Conservation (phyloP, 805 yeast species). For the Sungouiella thailandica region DNA sequence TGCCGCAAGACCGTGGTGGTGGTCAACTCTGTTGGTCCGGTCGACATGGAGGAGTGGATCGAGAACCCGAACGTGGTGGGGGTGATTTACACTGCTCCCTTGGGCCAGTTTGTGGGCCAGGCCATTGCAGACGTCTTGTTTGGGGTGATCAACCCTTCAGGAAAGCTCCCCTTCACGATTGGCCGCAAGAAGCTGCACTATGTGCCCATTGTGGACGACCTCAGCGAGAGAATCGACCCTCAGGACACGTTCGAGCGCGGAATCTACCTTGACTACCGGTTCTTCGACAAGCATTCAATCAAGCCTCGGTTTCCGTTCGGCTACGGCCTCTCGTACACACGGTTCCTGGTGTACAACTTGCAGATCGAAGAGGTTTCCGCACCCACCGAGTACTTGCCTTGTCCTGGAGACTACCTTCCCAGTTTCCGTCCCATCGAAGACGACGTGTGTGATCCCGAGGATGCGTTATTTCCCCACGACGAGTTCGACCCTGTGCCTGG, state of each 20-base stretch:
- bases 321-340: slow-evolving; percentile 54
- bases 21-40: slow-evolving; percentile 58
- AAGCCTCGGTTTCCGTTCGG: slow-evolving; percentile 61
- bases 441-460: slow-evolving; percentile 49
- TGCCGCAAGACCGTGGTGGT: slow-evolving; percentile 55
- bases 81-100: slow-evolving; percentile 50
- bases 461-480: slow-evolving; percentile 48
- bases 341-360: slow-evolving; percentile 31
- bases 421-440: slow-evolving; percentile 38
- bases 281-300: slow-evolving; percentile 51
- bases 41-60: slow-evolving; percentile 53
- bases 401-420: slow-evolving; percentile 43
- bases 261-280: slow-evolving; percentile 50
- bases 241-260: slow-evolving; percentile 45
- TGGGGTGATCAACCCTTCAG: slow-evolving; percentile 61
- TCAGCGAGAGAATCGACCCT: slow-evolving; percentile 24
- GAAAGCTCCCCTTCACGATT: slow-evolving; percentile 58
- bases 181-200: slow-evolving; percentile 47
- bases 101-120: slow-evolving; percentile 53
- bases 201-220: slow-evolving; percentile 40
- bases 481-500: slow-evolving; percentile 52
- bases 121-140: slow-evolving; percentile 55
- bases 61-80: slow-evolving; percentile 56
- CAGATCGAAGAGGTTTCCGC: slow-evolving; percentile 37
- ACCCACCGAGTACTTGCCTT: slow-evolving; percentile 42